These are phyloP conservation scores for Pyrenochaeta sp. DNA, from an alignment of 2,329 filamentous ascomycete species.

Conservation along the genomic window DNA sequence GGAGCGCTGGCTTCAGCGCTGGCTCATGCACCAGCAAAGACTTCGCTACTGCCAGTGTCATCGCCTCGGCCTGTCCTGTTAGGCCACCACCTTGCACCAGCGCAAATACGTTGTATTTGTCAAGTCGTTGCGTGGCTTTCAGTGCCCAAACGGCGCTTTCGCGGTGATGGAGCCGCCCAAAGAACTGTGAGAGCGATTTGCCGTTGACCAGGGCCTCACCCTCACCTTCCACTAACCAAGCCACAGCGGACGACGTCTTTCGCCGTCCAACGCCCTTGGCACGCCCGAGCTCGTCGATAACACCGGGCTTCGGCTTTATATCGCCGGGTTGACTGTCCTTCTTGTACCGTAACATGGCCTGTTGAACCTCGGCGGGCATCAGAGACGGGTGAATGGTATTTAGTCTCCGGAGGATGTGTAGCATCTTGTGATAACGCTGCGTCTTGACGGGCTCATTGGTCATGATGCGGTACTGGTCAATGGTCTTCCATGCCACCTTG, in stretches of 20 bases:
- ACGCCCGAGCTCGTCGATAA: constrained; percentile 78
- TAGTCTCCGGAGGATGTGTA: constrained; percentile 78
- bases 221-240: constrained; percentile 89
- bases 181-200: constrained; percentile 80
- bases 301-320: constrained; percentile 67
- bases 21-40: constrained; percentile 92
- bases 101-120: constrained; percentile 98
- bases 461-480: constrained; percentile 73
- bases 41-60: constrained; percentile 88
- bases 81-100: constrained; percentile 84
- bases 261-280: constrained; percentile 82
- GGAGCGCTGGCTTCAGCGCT: constrained; percentile 82
- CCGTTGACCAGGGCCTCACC: constrained; percentile 92
- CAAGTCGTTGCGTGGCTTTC: constrained; percentile 79
- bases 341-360: constrained; percentile 73
- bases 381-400: constrained; percentile 85
- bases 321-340: constrained; percentile 75
- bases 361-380: constrained; percentile 72
- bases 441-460: constrained; percentile 59
- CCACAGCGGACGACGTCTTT: constrained; percentile 85
- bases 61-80: constrained; percentile 93
- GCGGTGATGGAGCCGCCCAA: constrained; percentile 88
- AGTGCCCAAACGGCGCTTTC: constrained; percentile 94
- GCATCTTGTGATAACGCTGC: constrained; percentile 78
- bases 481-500: constrained; percentile 79